Evolutionary conservation across 2,329 filamentous ascomycete genomes (phyloP), one percentile per base, ranked within the genome.

Genomic region (Paecilomyces variotii): DNA sequence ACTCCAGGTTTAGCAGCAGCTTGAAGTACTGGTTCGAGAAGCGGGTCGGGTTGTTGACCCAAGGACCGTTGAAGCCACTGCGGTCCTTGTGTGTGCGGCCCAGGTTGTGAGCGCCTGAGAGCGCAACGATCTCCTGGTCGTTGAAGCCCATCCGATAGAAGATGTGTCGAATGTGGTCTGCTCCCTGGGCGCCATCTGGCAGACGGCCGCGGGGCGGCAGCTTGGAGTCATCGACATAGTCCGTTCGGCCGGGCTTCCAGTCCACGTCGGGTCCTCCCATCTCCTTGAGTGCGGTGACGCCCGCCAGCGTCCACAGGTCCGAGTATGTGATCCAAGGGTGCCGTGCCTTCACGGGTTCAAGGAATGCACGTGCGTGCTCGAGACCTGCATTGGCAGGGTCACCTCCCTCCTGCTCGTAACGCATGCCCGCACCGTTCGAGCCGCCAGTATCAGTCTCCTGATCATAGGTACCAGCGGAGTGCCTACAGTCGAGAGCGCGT

Each of bases 311-410:
- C 84, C 84, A 87, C 4, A 87, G 76, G 66, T 87, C 84, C 2
- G 84, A 77, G 70, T 87, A 87, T 27, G 84, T 86, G 67, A 87
- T 83, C 84, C 83, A 87, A 2, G 82, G 77, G 67, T 86, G 80
- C 53, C 77, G 76, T 24, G 71, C 70, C 68, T 87, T 87, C 61
- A 87, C 71, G 4, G 84, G 82, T 65, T 87, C 84, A 60, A 87
- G 79, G 70, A 87, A 87, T 28, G 82, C 80, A 14, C 84, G 82
- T 25, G 83, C 84, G 68, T 86, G 79, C 64, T 87, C 82, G 9
- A 87, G 79, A 19, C 85, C 85, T 3, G 84, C 84, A 71, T 87
- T 87, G 58, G 84, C 82, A 3, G 84, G 84, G 67, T 87, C 84
- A 60, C 83, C 84, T 59, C 83, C 84, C 73, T 87, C 84, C 26